Percentiles rank a stretch among this genome's conserved stretches.
Evolutionary conservation across 1,284 basidiomycete genomes (phyloP).

Genomic region (Microbotryum scabiosae): DNA sequence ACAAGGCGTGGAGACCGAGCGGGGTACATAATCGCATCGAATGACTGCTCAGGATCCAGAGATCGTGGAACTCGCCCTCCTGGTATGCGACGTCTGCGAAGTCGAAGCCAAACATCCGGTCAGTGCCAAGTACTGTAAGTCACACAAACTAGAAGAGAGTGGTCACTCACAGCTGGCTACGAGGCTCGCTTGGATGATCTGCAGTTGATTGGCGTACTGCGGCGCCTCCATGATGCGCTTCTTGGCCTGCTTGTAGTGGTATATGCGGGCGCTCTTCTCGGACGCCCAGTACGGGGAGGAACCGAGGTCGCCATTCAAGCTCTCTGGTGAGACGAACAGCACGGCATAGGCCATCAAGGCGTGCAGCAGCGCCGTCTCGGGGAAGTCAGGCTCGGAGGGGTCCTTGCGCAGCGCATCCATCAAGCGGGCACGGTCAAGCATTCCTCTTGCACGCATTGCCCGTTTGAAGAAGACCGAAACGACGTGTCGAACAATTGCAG

Average conservation of each 20-base stretch:
- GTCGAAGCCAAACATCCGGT: too few species aligned
- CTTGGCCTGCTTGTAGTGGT: constrained; percentile 21
- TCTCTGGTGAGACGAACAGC: constrained; percentile 11
- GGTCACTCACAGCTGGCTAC: constrained; percentile 6
- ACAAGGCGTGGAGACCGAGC: constrained; percentile 23
- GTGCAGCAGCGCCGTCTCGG: constrained; percentile 25
- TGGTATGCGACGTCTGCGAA: constrained; percentile 15
- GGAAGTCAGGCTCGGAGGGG: constrained; percentile 15
- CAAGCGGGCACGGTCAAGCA: constrained; percentile 18
- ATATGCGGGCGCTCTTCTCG: constrained; percentile 10
- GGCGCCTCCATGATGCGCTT: constrained; percentile 3
- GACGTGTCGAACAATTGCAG: constrained; percentile 14
- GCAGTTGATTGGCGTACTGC: background rate
- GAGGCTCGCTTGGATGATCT: constrained; percentile 24
- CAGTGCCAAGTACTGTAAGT: too few species aligned
- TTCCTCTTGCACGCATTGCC: constrained; percentile 2
- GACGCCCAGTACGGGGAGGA: constrained; percentile 21
- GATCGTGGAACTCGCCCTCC: constrained; percentile 12
- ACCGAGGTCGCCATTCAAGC: background rate
- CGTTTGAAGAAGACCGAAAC: constrained; percentile 24
- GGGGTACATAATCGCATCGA: constrained; percentile 23
- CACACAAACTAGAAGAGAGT: too few species aligned
- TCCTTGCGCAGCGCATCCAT: constrained; percentile 7
- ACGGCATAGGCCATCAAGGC: constrained; percentile 24
- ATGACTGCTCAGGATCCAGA: constrained; percentile 23